Percentiles rank a stretch among this genome's conserved stretches.
These are phyloP conservation scores for Tulasnella sp. DNA, from an alignment of 768 basidiomycete genomes.

Conservation along the genomic window DNA sequence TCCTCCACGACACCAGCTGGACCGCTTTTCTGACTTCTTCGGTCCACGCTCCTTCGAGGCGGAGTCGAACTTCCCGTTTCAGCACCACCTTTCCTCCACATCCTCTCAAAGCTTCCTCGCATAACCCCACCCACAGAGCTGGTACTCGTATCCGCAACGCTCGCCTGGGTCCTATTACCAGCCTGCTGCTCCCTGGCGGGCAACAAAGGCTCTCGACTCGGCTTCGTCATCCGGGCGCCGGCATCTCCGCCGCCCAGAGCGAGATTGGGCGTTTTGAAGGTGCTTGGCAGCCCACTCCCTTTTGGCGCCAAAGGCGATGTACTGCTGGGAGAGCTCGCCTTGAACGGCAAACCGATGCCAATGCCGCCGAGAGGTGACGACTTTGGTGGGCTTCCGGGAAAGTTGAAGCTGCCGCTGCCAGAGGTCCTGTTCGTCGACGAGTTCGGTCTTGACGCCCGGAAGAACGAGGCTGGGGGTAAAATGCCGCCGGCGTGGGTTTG, in stretches of 20 bases:
- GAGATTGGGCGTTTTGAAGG: constrained; percentile 23
- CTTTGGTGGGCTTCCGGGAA: constrained; percentile 47
- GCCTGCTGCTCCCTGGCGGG: constrained; percentile 52
- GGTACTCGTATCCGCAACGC: not conserved
- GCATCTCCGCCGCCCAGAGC: constrained; percentile 35
- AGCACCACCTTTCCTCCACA: constrained; percentile 52
- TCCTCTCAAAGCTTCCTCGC: constrained; percentile 64
- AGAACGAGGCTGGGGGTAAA: constrained; percentile 72
- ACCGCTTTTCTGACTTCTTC: constrained; percentile 2
- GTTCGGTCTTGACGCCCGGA: constrained; percentile 52
- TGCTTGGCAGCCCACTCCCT: constrained; percentile 5
- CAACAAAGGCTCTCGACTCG: constrained; percentile 73
- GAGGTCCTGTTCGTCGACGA: constrained; percentile 49
- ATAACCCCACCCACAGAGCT: constrained; percentile 43
- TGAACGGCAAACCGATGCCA: constrained; percentile 29
- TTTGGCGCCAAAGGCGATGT: constrained; percentile 24
- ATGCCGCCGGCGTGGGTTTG: constrained; percentile 38
- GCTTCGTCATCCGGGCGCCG: constrained; percentile 50
- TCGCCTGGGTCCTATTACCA: constrained; percentile 18
- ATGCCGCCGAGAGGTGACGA: constrained; percentile 22
- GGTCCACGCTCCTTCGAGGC: not conserved
- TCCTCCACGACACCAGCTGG: constrained; percentile 34
- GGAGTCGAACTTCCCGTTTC: constrained; percentile 38
- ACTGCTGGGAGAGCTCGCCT: constrained; percentile 18
- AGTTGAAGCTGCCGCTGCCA: constrained; percentile 44